Evolutionary conservation across 768 basidiomycete genomes (phyloP), one percentile per base, ranked within the genome.

Genomic region (Boletus reticuloceps): DNA sequence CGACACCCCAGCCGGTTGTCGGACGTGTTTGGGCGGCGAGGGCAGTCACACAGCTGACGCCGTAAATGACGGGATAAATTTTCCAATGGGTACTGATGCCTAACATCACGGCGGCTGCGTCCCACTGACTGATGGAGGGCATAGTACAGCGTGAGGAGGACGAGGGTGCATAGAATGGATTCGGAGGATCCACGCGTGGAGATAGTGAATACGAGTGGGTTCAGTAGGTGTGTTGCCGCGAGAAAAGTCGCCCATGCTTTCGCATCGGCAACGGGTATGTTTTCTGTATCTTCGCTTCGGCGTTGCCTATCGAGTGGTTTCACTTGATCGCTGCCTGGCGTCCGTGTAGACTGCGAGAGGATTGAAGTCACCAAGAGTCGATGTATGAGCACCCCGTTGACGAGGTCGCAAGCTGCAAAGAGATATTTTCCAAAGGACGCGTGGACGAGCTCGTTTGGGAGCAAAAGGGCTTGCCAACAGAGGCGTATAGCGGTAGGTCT

Each of bases 111-210:
- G 92, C 94, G 1, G 92, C 83, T 4, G 70, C 58, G 47, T 81
- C 77, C 84, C 89, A 89, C 42, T 76, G 75, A 5, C n/a, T 73
- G 75, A 40, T 79, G 78, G 54, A 88, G 71, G 2, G 84, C 82
- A 31, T 72, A 77, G 66, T 82, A 82, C 27, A 95, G 72, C 0
- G 86, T 84, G 49, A 81, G 72, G 38, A 97, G 78, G 38, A 98
- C 89, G 53, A 95, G 77, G 2, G 89, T 76, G 38, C 87, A 85
- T 16, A 98, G 83, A 17, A 97, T 74, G 3, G 92, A 85, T 70
- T 99, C 97, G 5, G 96, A 95, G 17, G 94, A 98, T 8, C 97
- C 97, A 17, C 97, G 86, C 0, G 97, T 98, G 8, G 95, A 97
- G 63, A 99, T 98, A 59, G 94, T 88, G 70, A 97, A 90, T 3